phyloP scores from a whole-genome alignment of 345 rosid species.

The Anacardium occidentale region DNA sequence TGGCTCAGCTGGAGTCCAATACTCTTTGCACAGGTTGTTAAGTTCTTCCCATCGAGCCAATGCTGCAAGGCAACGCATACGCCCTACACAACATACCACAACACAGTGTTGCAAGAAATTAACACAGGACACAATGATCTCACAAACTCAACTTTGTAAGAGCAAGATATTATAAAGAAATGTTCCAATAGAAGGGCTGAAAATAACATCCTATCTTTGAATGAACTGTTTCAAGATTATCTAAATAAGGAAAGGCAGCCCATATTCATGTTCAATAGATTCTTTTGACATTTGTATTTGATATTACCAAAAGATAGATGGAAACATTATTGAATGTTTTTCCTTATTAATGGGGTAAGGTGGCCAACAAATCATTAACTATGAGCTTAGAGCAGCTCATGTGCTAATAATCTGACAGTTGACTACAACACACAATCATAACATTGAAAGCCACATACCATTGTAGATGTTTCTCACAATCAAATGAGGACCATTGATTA shows the following conservation, averaged over 20 bases:
- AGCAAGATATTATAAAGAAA: not conserved
- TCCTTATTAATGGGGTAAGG: not conserved
- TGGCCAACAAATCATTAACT: not conserved
- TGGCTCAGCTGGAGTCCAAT: conserved; percentile 98
- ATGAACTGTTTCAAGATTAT: not conserved
- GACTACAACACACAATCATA: conserved; percentile 1
- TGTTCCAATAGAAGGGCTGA: not conserved
- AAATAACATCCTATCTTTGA: not conserved
- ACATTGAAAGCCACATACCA: conserved; percentile 1
- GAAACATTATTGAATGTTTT: not conserved
- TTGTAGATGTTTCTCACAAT: not conserved
- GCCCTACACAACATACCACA: conserved; percentile 48
- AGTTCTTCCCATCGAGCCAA: conserved; percentile 99
- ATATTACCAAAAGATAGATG: not conserved
- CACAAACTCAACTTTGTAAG: not conserved
- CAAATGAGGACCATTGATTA: not conserved
- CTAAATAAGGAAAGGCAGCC: not conserved
- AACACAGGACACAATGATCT: not conserved
- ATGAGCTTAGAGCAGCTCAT: not conserved
- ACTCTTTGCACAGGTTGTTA: conserved; percentile 89
- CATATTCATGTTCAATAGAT: not conserved
- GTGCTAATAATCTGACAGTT: not conserved
- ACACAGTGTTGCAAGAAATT: conserved; percentile 22
- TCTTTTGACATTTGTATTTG: not conserved
- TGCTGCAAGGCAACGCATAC: conserved; percentile 97